Evolutionary conservation across 805 yeast species (phyloP), one percentile per base, ranked within the genome.

Genomic region (Starmerella riodocensis): DNA sequence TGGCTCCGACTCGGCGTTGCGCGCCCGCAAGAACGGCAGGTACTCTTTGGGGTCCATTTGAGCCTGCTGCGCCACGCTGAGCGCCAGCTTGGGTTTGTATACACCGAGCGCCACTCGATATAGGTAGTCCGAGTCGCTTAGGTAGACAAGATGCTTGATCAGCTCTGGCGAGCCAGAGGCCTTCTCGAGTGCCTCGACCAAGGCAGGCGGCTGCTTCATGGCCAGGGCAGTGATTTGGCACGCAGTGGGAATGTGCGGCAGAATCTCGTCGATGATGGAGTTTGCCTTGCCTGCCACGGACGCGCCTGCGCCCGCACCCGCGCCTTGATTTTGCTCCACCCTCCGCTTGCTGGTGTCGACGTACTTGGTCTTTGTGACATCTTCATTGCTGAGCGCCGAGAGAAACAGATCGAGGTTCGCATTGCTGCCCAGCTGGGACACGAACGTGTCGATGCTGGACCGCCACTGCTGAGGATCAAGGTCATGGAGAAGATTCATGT

Each of bases 11-110:
- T 78, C 81, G 29, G 71, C 72, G 49, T 82, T 78, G 39, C 91
- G 64, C 34, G 75, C 69, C 53, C 84, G 94, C 48, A 91, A 67
- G 59, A 91, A 91, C 37, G 98, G 95, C 37, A 91, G 63, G 51
- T 91, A 91, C 59, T 91, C 99, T 53, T 86, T 84, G 19, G 99
- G 99, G 62, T 91, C 99, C 67, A 79, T 86, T 59, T 88, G 97
- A 0, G 96, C 85, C 54, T 85, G 91, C 57, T 93, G 97, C 0
- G 98, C 98, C 43, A 91, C 76, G 11, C 71, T 67, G 41, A 91
- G 67, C 0, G 97, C 73, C 52, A 88, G 64, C 41, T 76, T 76
- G 30, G 91, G 76, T 55, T 91, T 79, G 53, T 91, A 91, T 17
- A 80, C 63, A 2, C 93, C 79, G 42, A 91, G 67, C 0, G 96